Conservation (phyloP, 257 asterid species). For the Misopates orontium region DNA sequence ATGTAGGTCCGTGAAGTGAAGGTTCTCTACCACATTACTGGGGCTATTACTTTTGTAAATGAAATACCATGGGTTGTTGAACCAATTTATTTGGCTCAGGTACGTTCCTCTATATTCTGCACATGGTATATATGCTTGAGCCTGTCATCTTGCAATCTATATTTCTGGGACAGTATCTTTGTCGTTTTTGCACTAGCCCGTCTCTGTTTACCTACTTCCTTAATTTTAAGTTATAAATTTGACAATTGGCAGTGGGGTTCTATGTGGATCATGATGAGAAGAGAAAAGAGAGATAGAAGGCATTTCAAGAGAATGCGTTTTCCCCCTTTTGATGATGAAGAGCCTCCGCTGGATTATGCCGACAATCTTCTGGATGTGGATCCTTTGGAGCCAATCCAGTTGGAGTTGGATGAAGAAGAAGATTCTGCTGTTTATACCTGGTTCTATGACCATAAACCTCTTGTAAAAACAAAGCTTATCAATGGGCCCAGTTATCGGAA, state of each 20-base stretch:
- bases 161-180: neutral
- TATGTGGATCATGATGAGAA: slow-evolving; percentile 99
- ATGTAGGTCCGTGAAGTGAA: slow-evolving; percentile 93
- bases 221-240: slow-evolving; percentile 50
- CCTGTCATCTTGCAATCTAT: neutral
- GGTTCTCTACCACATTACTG: slow-evolving; percentile 90
- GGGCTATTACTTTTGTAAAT: slow-evolving; percentile 93
- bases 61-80: slow-evolving; percentile 99
- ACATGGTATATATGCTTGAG: neutral
- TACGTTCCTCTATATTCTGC: slow-evolving; percentile 26
- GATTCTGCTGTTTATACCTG: slow-evolving; percentile 94
- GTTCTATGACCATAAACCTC: slow-evolving; percentile 99
- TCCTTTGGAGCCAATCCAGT: slow-evolving; percentile 96
- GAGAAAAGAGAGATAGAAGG: slow-evolving; percentile 96
- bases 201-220: neutral
- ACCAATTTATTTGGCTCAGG: slow-evolving; percentile 98
- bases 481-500: slow-evolving; percentile 97
- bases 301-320: slow-evolving; percentile 99
- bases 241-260: slow-evolving; percentile 95
- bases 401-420: slow-evolving; percentile 95
- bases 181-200: neutral
- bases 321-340: slow-evolving; percentile 99
- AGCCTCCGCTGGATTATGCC: slow-evolving; percentile 96
- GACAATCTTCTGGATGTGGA: slow-evolving; percentile 96
- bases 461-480: slow-evolving; percentile 92